phyloP scores from a whole-genome alignment of 768 basidiomycete genomes.

The Boletus reticulatus region DNA sequence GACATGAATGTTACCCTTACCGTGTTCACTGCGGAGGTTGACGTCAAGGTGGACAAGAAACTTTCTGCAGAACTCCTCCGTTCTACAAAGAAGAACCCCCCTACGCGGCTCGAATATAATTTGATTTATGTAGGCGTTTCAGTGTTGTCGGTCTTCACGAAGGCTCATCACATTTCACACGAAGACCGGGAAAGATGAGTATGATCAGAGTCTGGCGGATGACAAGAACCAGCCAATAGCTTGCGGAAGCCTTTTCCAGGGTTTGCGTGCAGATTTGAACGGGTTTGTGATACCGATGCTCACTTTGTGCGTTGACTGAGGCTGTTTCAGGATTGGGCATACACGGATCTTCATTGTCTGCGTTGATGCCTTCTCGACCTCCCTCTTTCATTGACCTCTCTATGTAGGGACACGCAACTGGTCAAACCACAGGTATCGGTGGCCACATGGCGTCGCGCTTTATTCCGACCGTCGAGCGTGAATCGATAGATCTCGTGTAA shows the following conservation, averaged over 20 bases:
- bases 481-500: conserved; percentile 86
- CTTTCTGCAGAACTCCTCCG: conserved; percentile 72
- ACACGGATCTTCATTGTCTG: conserved; percentile 53
- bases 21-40: conserved; percentile 41
- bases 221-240: conserved; percentile 55
- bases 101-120: conserved; percentile 67
- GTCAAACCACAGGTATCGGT: conserved; percentile 84
- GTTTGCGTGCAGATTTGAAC: conserved; percentile 81
- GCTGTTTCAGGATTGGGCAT: conserved; percentile 4
- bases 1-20: conserved; percentile 30
- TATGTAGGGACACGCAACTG: conserved; percentile 79
- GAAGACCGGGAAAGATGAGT: conserved; percentile 81
- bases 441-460: conserved; percentile 78
- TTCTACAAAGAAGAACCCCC: conserved; percentile 95
- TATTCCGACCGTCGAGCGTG: conserved; percentile 94
- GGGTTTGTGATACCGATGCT: conserved; percentile 46
- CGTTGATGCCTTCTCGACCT: conserved; percentile 1
- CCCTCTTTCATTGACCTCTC: conserved; percentile 1
- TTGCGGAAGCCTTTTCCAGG: conserved; percentile 82
- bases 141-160: not conserved
- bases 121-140: conserved; percentile 60
- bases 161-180: conserved; percentile 1
- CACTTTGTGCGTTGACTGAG: not conserved
- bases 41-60: conserved; percentile 63
- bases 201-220: conserved; percentile 69